Percentiles rank a stretch among this genome's conserved stretches.
These are phyloP conservation scores for Claviceps sorghi DNA, from an alignment of 2,329 filamentous ascomycete genomes.

Conservation along the genomic window DNA sequence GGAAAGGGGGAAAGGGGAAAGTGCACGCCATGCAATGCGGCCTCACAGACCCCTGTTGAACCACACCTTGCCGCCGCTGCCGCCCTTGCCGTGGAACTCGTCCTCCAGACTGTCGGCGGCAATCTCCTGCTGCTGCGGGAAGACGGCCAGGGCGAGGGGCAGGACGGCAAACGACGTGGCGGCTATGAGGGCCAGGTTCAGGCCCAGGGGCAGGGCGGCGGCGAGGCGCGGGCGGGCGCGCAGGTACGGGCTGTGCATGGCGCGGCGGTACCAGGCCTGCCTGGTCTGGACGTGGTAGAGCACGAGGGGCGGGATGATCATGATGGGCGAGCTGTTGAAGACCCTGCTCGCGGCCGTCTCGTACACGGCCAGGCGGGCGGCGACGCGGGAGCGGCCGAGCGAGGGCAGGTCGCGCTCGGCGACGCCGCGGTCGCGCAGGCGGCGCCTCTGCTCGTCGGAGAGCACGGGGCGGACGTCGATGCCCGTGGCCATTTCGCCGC, in stretches of 20 bases:
- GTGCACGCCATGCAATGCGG: too few species aligned
- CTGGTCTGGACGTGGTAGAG: slow-evolving; percentile 63
- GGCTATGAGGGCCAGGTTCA: slow-evolving; percentile 80
- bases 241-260: slow-evolving; percentile 59
- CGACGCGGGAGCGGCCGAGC: slow-evolving; percentile 75
- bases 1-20: too few species aligned
- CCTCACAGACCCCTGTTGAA: slow-evolving; percentile 84
- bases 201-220: slow-evolving; percentile 44
- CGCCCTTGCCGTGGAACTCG: slow-evolving; percentile 73
- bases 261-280: slow-evolving; percentile 23
- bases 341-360: slow-evolving; percentile 89
- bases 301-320: slow-evolving; percentile 83
- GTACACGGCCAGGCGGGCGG: slow-evolving; percentile 75
- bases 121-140: slow-evolving; percentile 81
- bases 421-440: slow-evolving; percentile 40
- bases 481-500: slow-evolving; percentile 82
- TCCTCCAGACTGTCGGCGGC: slow-evolving; percentile 62
- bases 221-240: slow-evolving; percentile 55
- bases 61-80: slow-evolving; percentile 69
- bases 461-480: slow-evolving; percentile 86
- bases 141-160: slow-evolving; percentile 77
- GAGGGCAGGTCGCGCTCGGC: slow-evolving; percentile 51
- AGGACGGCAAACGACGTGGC: slow-evolving; percentile 77
- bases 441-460: slow-evolving; percentile 51
- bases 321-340: slow-evolving; percentile 88